Evolutionary conservation across 2,329 filamentous ascomycete species (phyloP), one percentile per base, ranked within the genome.

Genomic region (Elsinoe necatrix): DNA sequence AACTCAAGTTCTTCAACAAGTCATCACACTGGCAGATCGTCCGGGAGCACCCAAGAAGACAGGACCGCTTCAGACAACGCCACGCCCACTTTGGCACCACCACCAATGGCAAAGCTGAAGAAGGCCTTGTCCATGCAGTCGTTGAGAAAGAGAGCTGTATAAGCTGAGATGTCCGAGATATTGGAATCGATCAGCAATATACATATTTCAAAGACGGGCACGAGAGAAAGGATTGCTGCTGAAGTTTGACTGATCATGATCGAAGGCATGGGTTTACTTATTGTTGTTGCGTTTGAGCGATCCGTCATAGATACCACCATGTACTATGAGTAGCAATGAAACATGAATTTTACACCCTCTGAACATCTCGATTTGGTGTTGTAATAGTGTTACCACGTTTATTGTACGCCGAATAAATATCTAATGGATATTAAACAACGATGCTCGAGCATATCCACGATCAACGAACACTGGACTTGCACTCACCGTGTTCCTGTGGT

Each of bases 41-140:
- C 48, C 12, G 29, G 14, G 5, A 34, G 31, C 31, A 21, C 48
- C 3, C 48, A 52, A 37, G 31, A 34, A 7, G 31, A 27, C 16
- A 11, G 9, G 16, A 9, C 29, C 7, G 16, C 16, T 9, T 2
- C 29, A 12, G 3, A n/a, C 2, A 21, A 23, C 8, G 20, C 31
- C 18, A 25, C 18, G 31, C 23, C 23, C 2, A 14, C 16, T n/a
- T 18, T 39, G 29, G 25, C 18, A 23, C 25, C 29, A 23, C 48
- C 48, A 37, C 48, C 31, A n/a, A 52, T 52, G 48, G 48, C 48
- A 2, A 20, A 31, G 18, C 31, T 35, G 29, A 35, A 25, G 34
- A 52, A 52, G 48, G 48, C 48, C 16, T 16, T 52, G 25, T 52
- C 48, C n/a, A 34, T 34, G 34, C 29, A 25, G 29, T 39, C 31